Conservation (phyloP, 1,284 basidiomycete species). For the Phellopilus nigrolimitatus region DNA sequence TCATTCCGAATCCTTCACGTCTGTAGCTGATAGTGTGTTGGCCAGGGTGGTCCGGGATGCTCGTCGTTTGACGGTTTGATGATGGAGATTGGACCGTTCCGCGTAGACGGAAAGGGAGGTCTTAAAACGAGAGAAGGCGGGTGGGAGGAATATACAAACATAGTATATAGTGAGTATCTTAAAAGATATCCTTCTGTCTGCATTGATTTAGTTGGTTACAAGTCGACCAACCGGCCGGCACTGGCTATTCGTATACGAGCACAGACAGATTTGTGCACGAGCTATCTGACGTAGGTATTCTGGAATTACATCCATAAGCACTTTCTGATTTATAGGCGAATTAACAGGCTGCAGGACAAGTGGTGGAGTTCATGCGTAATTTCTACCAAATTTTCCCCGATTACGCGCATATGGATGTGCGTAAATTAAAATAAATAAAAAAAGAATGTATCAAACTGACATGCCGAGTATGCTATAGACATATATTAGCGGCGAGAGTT, state of each 20-base stretch:
- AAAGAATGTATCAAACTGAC: too few relatives aligned
- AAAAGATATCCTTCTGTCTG: slow-evolving; percentile 11
- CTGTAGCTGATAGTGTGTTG: slow-evolving; percentile 4
- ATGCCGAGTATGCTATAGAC: slow-evolving; percentile 48
- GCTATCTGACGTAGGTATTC: slow-evolving; percentile 55
- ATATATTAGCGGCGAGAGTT: slow-evolving; percentile 90
- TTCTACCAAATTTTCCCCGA: slow-evolving; percentile 94
- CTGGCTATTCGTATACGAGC: slow-evolving; percentile 87
- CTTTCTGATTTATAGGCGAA: slow-evolving; percentile 11
- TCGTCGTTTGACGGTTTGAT: slow-evolving; percentile 96
- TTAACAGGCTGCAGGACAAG: slow-evolving; percentile 68
- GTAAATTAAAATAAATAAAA: slow-evolving; percentile 37
- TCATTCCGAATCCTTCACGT: neutral
- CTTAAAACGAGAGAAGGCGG: slow-evolving; percentile 81
- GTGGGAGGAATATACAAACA: slow-evolving; percentile 98
- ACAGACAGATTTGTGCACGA: slow-evolving; percentile 85
- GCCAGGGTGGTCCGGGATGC: slow-evolving; percentile 94
- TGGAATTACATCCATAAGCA: neutral
- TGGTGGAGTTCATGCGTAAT: slow-evolving; percentile 81
- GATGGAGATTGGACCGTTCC: slow-evolving; percentile 97
- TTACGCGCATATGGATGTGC: slow-evolving; percentile 75
- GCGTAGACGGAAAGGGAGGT: slow-evolving; percentile 74
- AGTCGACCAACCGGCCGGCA: slow-evolving; percentile 98
- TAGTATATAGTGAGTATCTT: slow-evolving; percentile 75
- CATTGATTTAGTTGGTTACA: neutral